Evolutionary conservation across 768 basidiomycete species (phyloP), one percentile per base, ranked within the genome.

Genomic region (Leccinellum luteum): DNA sequence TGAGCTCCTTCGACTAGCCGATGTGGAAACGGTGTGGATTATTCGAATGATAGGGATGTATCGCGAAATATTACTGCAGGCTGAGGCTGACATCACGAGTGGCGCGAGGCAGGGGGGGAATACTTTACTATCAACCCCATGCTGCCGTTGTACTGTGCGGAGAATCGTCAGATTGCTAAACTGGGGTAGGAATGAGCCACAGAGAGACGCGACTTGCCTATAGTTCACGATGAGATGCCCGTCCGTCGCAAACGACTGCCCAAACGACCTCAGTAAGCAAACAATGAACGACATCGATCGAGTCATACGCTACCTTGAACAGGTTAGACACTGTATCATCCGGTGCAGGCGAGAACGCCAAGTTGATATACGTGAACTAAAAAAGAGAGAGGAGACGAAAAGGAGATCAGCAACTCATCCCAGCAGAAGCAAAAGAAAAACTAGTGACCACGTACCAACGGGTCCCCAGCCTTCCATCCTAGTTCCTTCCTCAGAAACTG

Each of bases 181-280:
- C 15, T 23, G 23, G 6, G 19, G 7, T 9, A 6, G 25, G 19
- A 35, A 25, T 23, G 6, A 30, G 17, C n/a, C n/a, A 10, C 13
- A 32, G 28, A 28, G 13, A 4, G n/a, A 21, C 6, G 2, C 8
- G 17, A 62, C 79, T 61, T 49, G 86, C 92, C 90, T 92, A 69
- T 94, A 95, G 72, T 95, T 94, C 35, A 95, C 92, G 68, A 94
- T 93, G 62, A 95, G 78, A 71, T 92, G 90, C 0, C 88, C 89
- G 63, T 94, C 92, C 0, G 93, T 94, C 3, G 86, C 83, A 69
- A 93, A 94, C 35, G 89, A 92, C 90, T 92, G 32, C 9, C 1
- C 50, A 21, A 31, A 44, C 21, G 23, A 35, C 10, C n/a, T 5
- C 6, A 56, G 48, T 54, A 30, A 51, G 17, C 51, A 45, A 53